Evolutionary conservation across 2,329 filamentous ascomycete species (phyloP).

Genomic region (Arachnopeziza araneosa): DNA sequence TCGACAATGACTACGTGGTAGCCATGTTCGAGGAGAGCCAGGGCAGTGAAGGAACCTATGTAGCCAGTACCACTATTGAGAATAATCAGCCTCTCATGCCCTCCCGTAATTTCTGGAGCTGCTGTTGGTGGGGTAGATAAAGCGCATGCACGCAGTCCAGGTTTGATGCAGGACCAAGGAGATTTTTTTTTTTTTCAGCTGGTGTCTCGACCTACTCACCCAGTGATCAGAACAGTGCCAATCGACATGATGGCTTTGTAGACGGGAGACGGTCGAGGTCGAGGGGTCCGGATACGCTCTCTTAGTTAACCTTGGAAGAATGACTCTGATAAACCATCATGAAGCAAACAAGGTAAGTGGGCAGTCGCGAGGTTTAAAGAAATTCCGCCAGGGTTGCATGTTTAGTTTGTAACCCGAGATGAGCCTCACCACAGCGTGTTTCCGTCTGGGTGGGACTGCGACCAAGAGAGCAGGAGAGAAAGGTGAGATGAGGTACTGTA

Average conservation of each 20-base stretch:
- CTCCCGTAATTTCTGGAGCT: background rate
- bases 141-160: background rate
- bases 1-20: constrained; percentile 97
- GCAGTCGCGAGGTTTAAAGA: background rate
- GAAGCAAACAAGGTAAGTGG: background rate
- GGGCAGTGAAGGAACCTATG: constrained; percentile 94
- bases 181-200: background rate
- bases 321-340: background rate
- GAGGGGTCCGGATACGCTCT: background rate
- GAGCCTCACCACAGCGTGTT: background rate
- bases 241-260: constrained; percentile 54
- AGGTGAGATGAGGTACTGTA: background rate
- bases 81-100: constrained; percentile 18
- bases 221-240: constrained; percentile 86
- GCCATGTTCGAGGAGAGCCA: constrained; percentile 85
- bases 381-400: background rate
- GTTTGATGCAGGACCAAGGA: background rate
- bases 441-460: background rate
- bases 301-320: background rate
- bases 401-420: background rate
- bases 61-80: constrained; percentile 84
- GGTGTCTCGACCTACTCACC: constrained; percentile 51
- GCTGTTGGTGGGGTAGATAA: constrained; percentile 1
- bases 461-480: background rate
- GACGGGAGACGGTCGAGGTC: too few species aligned